Percentiles rank a stretch among this genome's conserved stretches.
These are phyloP conservation scores for Chlorella sp. DNA, from an alignment of 139 green algal genomes.

Conservation along the genomic window DNA sequence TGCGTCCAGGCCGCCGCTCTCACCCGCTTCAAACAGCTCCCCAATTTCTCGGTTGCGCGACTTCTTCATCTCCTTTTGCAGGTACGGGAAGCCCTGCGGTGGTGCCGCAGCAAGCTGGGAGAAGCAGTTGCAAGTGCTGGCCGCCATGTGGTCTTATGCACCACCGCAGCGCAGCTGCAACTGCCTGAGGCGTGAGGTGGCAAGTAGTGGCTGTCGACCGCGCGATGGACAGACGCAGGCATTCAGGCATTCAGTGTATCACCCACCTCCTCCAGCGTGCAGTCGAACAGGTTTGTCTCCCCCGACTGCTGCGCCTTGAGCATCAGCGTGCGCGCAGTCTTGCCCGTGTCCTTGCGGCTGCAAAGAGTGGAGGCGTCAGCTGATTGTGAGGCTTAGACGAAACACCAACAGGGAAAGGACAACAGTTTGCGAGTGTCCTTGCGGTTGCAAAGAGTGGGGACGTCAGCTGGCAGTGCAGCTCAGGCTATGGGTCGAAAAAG, in stretches of 20 bases:
- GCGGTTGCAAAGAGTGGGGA: background rate
- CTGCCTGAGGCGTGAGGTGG: too few relatives aligned
- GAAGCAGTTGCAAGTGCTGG: too few relatives aligned
- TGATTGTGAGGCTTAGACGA: background rate
- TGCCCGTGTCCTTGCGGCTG: conserved; percentile 95
- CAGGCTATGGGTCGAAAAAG: too few relatives aligned
- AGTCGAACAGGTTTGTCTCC: conserved; percentile 76
- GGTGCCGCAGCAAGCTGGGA: too few relatives aligned
- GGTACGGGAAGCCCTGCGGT: conserved; percentile 20
- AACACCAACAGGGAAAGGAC: too few relatives aligned
- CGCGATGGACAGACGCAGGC: too few relatives aligned
- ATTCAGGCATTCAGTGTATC: too few relatives aligned
- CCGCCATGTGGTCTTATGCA: too few relatives aligned
- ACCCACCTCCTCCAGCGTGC: conserved; percentile 43
- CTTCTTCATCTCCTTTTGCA: conserved; percentile 84
- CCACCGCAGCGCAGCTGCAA: too few relatives aligned
- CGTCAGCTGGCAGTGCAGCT: too few relatives aligned
- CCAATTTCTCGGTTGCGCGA: conserved; percentile 89
- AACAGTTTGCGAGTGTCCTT: too few relatives aligned
- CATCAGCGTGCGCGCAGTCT: conserved; percentile 87
- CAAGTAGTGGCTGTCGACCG: too few relatives aligned
- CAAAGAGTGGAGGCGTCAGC: background rate
- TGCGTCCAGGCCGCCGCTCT: background rate
- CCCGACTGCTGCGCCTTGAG: conserved; percentile 61
- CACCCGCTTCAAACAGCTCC: conserved; percentile 80